These are phyloP conservation scores for Mimosa bimucronata DNA, from an alignment of 306 rosid species.

Conservation along the genomic window DNA sequence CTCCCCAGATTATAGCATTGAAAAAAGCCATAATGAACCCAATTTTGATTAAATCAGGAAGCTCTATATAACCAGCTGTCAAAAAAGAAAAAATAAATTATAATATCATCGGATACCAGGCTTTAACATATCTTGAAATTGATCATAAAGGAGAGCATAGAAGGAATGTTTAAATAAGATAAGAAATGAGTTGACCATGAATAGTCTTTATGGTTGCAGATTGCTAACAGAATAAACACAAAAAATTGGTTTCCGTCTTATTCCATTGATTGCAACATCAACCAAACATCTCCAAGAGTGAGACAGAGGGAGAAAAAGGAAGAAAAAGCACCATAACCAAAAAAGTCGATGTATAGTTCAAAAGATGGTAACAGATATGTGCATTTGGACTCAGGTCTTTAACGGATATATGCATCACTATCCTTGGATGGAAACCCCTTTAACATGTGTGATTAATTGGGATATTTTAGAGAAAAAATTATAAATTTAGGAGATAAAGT, in stretches of 20 bases:
- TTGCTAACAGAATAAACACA: slow-evolving; percentile 30
- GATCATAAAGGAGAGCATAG: neutral
- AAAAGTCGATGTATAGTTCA: neutral
- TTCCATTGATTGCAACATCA: neutral
- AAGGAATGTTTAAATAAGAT: neutral
- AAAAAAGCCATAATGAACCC: slow-evolving; percentile 77
- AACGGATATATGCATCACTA: no score
- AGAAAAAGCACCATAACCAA: slow-evolving; percentile 4
- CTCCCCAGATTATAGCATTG: slow-evolving; percentile 76
- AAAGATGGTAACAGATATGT: neutral
- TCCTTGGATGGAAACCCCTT: no score
- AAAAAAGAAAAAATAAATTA: neutral
- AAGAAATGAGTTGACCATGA: neutral
- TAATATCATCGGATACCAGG: slow-evolving; percentile 37
- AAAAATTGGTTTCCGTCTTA: neutral
- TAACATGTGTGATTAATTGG: no score
- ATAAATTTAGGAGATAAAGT: no score
- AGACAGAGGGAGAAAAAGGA: neutral
- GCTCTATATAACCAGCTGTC: slow-evolving; percentile 90
- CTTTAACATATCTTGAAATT: slow-evolving; percentile 16
- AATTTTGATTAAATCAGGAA: slow-evolving; percentile 73
- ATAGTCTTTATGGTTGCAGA: slow-evolving; percentile 30
- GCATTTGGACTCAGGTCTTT: no score
- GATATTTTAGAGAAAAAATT: no score
- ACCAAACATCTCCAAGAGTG: neutral